A percentile compares a stretch with the other conserved stretches of the same genome.
Evolutionary conservation across 306 rosid genomes (phyloP).

Genomic region (Myrica gale): DNA sequence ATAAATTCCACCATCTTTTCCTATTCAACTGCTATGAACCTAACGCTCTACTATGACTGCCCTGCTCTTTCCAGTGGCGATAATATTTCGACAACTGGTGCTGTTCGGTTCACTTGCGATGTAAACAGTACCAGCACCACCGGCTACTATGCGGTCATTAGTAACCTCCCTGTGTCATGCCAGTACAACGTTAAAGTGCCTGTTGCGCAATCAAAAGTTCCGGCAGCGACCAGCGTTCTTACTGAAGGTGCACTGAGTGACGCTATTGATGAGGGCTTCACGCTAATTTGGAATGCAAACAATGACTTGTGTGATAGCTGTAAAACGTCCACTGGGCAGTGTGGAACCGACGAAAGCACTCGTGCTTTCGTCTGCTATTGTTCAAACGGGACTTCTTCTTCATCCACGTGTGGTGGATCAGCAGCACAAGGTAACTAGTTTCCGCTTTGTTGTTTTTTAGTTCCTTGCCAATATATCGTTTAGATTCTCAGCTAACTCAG

Average conservation of each 20-base stretch:
- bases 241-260: conserved; percentile 19
- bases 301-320: conserved; percentile 45
- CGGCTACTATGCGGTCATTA: conserved; percentile 24
- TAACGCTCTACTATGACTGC: conserved; percentile 47
- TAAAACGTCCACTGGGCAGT: conserved; percentile 38
- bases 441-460: neutral
- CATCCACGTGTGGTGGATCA: conserved; percentile 32
- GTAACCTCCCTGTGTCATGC: conserved; percentile 20
- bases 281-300: conserved; percentile 45
- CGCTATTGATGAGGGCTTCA: conserved; percentile 46
- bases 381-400: conserved; percentile 32
- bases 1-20: conserved; percentile 19
- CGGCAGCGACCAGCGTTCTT: neutral
- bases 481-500: neutral
- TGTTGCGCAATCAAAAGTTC: conserved; percentile 27
- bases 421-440: conserved; percentile 25
- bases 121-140: neutral
- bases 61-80: neutral
- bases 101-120: conserved; percentile 38
- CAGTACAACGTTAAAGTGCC: conserved; percentile 24
- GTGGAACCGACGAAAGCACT: conserved; percentile 39
- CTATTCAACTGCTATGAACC: conserved; percentile 18
- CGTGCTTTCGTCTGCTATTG: conserved; percentile 51
- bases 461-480: neutral
- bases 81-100: neutral